Evolutionary conservation across 768 basidiomycete genomes (phyloP), one percentile per base, ranked within the genome.

Genomic region (Suillus lakei): DNA sequence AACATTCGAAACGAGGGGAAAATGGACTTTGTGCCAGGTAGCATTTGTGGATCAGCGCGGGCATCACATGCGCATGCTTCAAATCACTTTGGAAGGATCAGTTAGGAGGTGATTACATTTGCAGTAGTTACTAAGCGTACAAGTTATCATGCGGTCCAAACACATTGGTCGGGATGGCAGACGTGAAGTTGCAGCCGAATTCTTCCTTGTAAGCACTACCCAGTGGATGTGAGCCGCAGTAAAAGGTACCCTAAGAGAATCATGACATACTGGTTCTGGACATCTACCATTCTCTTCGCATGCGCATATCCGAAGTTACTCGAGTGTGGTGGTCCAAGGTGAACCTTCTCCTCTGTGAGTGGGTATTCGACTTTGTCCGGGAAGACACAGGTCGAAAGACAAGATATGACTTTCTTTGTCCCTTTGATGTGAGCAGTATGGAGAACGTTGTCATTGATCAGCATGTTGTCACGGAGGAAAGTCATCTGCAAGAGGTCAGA

Each of bases 271-370:
- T 92, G 95, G 74, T 98, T 98, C 74, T 95, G 92, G 1, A 98
- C 89, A 74, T 98, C 97, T 9, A 99, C 95, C 84, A 98, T 86
- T 23, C 96, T 86, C 79, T 99, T 99, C 48, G 95, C 96, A 71
- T 98, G 91, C 2, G 97, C 93, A 72, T 99, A 99, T 36, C 96
- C 97, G 80, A 94, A 98, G 84, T 98, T 98, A 70, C 93, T 95
- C 64, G 90, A 84, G 74, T 99, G 97, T 7, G 96, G 96, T 26
- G 93, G 93, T 23, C 96, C 96, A 41, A 85, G 83, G 78, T 99
- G 97, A 64, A 99, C 91, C 80, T 96, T 96, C 70, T 84, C 87
- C 80, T 99, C 96, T 70, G 95, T 92, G 32, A 99, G 86, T 16
- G 96, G 97, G 76, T 96, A 98, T 61, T 88, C 85, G 68, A 96